These are phyloP conservation scores for Ophiostoma sp. DNA, from an alignment of 2,329 filamentous ascomycete species.

Conservation along the genomic window DNA sequence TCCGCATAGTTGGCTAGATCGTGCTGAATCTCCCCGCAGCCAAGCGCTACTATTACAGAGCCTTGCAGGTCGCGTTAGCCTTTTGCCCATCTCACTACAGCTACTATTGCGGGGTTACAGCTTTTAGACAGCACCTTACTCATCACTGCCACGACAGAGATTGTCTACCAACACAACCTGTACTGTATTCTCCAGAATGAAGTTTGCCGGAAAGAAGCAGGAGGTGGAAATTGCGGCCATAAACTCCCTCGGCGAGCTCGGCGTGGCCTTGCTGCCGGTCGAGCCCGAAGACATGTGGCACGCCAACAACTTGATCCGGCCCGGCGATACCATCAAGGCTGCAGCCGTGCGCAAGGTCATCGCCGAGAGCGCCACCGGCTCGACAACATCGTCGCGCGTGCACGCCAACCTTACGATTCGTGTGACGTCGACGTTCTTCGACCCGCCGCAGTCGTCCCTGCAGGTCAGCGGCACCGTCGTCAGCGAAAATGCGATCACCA, in stretches of 20 bases:
- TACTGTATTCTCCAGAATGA: background rate
- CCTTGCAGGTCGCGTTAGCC: no score
- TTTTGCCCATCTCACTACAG: no score
- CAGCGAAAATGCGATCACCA: constrained; percentile 48
- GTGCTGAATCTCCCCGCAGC: no score
- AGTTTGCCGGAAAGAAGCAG: background rate
- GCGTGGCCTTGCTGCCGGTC: background rate
- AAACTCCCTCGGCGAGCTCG: background rate
- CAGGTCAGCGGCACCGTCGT: constrained; percentile 52
- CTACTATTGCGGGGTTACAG: no score
- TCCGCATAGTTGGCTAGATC: no score
- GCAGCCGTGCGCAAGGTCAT: constrained; percentile 53
- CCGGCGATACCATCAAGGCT: constrained; percentile 49
- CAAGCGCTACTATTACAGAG: no score
- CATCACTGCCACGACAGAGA: background rate
- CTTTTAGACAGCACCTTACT: background rate
- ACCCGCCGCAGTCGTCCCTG: constrained; percentile 49
- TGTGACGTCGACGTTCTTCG: constrained; percentile 54
- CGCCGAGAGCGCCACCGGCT: constrained; percentile 42
- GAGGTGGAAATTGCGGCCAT: background rate
- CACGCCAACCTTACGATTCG: constrained; percentile 53
- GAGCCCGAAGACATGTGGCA: constrained; percentile 41
- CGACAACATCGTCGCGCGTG: constrained; percentile 46
- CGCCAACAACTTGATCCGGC: constrained; percentile 54
- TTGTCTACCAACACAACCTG: background rate